Conservation (phyloP, 345 rosid genomes). For the Kernera saxatilis region DNA sequence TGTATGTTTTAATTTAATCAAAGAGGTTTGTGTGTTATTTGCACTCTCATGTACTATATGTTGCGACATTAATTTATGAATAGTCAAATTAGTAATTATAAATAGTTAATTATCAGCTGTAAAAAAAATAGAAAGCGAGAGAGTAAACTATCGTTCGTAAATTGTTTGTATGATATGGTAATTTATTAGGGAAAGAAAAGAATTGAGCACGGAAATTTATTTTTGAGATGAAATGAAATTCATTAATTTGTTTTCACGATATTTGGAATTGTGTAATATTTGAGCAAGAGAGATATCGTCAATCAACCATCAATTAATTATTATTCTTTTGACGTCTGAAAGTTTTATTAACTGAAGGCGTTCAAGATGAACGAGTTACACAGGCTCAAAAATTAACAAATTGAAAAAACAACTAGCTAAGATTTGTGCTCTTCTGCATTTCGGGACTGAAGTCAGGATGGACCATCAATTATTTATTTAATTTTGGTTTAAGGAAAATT, state of each 20-base stretch:
- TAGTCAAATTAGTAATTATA: neutral
- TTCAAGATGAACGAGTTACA: too few relatives aligned
- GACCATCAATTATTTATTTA: neutral
- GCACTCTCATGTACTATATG: too few relatives aligned
- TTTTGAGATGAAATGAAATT: neutral
- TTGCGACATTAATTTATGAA: neutral
- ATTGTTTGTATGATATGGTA: neutral
- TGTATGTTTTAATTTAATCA: neutral
- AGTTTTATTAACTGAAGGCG: too few relatives aligned
- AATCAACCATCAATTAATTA: conserved; percentile 6
- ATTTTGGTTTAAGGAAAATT: neutral
- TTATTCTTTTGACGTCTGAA: too few relatives aligned
- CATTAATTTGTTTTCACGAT: neutral
- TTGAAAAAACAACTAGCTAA: too few relatives aligned
- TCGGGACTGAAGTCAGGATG: too few relatives aligned
- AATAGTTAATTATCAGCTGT: neutral
- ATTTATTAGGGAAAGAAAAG: neutral
- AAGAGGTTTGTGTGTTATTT: neutral
- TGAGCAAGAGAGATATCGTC: neutral
- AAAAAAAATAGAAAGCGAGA: too few relatives aligned
- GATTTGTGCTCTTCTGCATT: too few relatives aligned
- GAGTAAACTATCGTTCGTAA: neutral
- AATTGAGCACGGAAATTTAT: neutral
- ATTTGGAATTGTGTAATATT: neutral
- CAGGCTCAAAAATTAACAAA: too few relatives aligned